A percentile compares a stretch with the other conserved stretches of the same genome.
Evolutionary conservation across 441 rosid species (phyloP).

Genomic region (Eruca vesicaria): DNA sequence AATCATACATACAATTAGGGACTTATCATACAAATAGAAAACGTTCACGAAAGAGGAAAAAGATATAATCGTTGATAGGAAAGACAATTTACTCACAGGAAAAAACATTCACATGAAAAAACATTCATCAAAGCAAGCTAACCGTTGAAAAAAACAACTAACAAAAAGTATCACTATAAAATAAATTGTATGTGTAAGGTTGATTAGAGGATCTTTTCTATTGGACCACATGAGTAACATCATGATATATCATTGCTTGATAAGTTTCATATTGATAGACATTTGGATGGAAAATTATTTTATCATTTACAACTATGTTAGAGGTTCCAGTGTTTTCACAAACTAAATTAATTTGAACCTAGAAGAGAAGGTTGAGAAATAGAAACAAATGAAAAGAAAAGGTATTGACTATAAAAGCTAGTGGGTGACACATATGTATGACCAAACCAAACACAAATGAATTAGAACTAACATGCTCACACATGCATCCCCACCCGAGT

Average conservation of each 20-base stretch:
- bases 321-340: background rate
- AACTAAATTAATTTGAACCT: background rate
- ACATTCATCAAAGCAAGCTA: background rate
- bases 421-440: constrained; percentile 18
- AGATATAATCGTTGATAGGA: constrained; percentile 15
- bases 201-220: background rate
- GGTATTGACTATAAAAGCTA: constrained; percentile 11
- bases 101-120: background rate
- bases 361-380: background rate
- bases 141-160: background rate
- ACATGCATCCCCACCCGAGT: constrained; percentile 23
- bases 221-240: background rate
- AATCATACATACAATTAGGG: constrained; percentile 3
- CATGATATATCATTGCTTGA: background rate
- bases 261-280: background rate
- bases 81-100: background rate
- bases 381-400: background rate
- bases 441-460: background rate
- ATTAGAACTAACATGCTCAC: constrained; percentile 32
- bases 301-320: background rate
- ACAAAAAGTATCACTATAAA: background rate
- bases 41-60: constrained; percentile 14
- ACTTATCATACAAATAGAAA: constrained; percentile 11
- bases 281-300: background rate
- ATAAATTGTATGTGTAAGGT: background rate